Conservation (phyloP, 345 rosid genomes). For the Gossypium arboreum region DNA sequence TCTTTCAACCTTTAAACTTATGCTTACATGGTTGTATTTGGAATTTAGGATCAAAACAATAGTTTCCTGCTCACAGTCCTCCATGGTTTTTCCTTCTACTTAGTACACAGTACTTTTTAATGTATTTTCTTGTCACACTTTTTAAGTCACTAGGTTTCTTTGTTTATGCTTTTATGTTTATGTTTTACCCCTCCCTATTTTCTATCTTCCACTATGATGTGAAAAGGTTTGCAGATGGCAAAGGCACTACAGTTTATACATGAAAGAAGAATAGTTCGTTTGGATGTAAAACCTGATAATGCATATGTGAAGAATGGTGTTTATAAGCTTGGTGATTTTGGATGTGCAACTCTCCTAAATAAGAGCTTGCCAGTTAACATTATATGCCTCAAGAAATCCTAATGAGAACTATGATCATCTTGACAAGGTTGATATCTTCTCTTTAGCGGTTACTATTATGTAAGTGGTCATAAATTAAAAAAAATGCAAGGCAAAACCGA, state of each 20-base stretch:
- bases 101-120: background rate
- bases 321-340: conserved; percentile 92
- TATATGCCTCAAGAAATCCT: conserved; percentile 98
- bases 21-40: background rate
- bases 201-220: conserved; percentile 8
- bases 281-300: conserved; percentile 95
- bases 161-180: background rate
- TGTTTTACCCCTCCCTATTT: background rate
- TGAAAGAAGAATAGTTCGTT: conserved; percentile 77
- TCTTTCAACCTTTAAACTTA: background rate
- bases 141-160: background rate
- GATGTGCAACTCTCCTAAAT: conserved; percentile 83
- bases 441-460: conserved; percentile 60
- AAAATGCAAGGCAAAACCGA: background rate
- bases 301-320: conserved; percentile 75
- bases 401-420: conserved; percentile 75
- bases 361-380: conserved; percentile 78
- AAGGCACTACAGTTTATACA: conserved; percentile 76
- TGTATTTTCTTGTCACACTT: background rate
- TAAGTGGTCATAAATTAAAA: background rate
- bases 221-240: conserved; percentile 52
- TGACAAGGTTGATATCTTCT: conserved; percentile 88
- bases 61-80: background rate
- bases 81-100: background rate
- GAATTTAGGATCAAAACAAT: background rate